Evolutionary conservation across 805 yeast genomes (phyloP).

Genomic region (Cyberlindnera japonica): DNA sequence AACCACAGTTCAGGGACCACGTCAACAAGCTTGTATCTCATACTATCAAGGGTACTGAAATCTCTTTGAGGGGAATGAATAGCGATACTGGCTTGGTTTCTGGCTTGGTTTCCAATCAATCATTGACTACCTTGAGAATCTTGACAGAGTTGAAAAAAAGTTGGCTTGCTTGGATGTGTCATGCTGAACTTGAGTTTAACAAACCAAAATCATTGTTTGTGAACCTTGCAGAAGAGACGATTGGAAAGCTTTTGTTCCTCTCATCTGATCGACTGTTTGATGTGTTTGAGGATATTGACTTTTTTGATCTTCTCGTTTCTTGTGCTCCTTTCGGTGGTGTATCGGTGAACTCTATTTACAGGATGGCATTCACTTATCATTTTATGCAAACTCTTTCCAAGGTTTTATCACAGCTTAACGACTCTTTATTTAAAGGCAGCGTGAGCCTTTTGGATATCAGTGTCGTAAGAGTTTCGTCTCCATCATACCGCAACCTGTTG

Average conservation of each 20-base stretch:
- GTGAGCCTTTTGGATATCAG: slow-evolving; percentile 37
- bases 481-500: slow-evolving; percentile 6
- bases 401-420: slow-evolving; percentile 23
- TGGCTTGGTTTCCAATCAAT: slow-evolving; percentile 59
- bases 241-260: slow-evolving; percentile 35
- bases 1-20: slow-evolving; percentile 25
- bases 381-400: slow-evolving; percentile 42
- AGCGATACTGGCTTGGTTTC: slow-evolving; percentile 42
- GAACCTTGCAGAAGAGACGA: slow-evolving; percentile 20
- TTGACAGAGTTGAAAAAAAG: slow-evolving; percentile 34
- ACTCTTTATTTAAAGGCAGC: slow-evolving; percentile 27
- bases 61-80: slow-evolving; percentile 51
- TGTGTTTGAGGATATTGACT: slow-evolving; percentile 41
- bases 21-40: slow-evolving; percentile 40
- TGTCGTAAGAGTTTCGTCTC: slow-evolving; percentile 12
- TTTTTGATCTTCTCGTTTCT: slow-evolving; percentile 49
- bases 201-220: slow-evolving; percentile 8
- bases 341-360: slow-evolving; percentile 44
- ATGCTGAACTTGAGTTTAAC: slow-evolving; percentile 1
- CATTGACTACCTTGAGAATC: slow-evolving; percentile 55
- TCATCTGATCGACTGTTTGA: slow-evolving; percentile 33
- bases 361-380: slow-evolving; percentile 48
- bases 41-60: slow-evolving; percentile 63
- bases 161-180: slow-evolving; percentile 7
- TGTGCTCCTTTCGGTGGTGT: slow-evolving; percentile 45